Percentiles rank a stretch among this genome's conserved stretches.
Evolutionary conservation across 2,329 filamentous ascomycete species (phyloP).

Genomic region (Fusarium virguliforme): DNA sequence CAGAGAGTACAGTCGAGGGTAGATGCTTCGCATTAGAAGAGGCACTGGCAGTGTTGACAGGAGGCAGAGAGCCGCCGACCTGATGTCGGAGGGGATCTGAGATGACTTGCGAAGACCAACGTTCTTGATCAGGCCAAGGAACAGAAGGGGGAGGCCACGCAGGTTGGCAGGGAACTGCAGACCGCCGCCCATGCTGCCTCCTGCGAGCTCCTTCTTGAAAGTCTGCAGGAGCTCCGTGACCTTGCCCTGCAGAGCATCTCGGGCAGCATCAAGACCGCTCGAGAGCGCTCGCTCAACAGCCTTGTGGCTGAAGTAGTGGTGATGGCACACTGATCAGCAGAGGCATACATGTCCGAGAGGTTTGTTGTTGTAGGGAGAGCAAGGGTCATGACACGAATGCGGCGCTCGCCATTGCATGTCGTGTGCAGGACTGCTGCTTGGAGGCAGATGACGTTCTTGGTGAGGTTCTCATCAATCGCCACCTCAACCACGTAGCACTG

Average conservation of each 20-base stretch:
- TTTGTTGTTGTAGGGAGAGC: slow-evolving; percentile 93
- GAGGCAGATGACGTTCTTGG: slow-evolving; percentile 91
- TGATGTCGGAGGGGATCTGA: slow-evolving; percentile 93
- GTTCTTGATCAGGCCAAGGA: slow-evolving; percentile 96
- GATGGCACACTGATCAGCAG: slow-evolving; percentile 93
- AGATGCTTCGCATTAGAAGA: slow-evolving; percentile 93
- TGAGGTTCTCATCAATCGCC: slow-evolving; percentile 94
- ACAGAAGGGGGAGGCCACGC: slow-evolving; percentile 88
- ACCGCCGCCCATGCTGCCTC: slow-evolving; percentile 94
- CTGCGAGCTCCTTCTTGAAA: slow-evolving; percentile 96
- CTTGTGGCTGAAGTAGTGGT: slow-evolving; percentile 98
- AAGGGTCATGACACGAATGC: slow-evolving; percentile 94
- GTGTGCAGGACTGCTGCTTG: slow-evolving; percentile 97
- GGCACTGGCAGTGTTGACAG: slow-evolving; percentile 95
- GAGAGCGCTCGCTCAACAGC: slow-evolving; percentile 92
- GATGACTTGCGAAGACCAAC: slow-evolving; percentile 93
- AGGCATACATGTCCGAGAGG: slow-evolving; percentile 92
- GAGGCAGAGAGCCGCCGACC: slow-evolving; percentile 91
- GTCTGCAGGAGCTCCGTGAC: slow-evolving; percentile 93
- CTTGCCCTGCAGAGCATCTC: slow-evolving; percentile 93
- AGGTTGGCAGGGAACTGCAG: slow-evolving; percentile 96
- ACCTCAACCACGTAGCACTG: slow-evolving; percentile 99
- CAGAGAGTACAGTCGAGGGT: slow-evolving; percentile 86
- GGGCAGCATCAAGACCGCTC: slow-evolving; percentile 88
- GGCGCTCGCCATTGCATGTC: slow-evolving; percentile 95